Percentiles rank a stretch among this genome's conserved stretches.
phyloP scores from a whole-genome alignment of 176 grass and related monocot species.

The Paspalum vaginatum region DNA sequence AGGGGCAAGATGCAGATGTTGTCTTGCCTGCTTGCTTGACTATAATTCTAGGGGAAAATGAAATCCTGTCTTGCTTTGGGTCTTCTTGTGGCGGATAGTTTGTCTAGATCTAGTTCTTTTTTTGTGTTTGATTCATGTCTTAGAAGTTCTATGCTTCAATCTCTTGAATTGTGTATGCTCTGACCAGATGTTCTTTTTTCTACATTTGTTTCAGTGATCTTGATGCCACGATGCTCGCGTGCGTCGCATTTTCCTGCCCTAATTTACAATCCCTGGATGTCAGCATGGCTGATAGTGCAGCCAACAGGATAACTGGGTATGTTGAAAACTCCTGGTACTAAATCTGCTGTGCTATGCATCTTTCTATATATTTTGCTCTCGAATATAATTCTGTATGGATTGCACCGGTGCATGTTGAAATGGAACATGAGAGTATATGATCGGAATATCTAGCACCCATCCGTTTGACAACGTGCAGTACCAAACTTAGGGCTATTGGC shows the following conservation, averaged over 20 bases:
- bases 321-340: neutral
- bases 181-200: slow-evolving; percentile 37
- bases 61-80: neutral
- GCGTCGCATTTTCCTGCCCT: slow-evolving; percentile 83
- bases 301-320: slow-evolving; percentile 90
- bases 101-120: neutral
- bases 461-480: neutral
- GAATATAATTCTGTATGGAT: neutral
- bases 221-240: slow-evolving; percentile 76
- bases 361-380: slow-evolving; percentile 2
- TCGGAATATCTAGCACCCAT: neutral
- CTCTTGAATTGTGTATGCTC: neutral
- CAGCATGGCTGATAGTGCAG: slow-evolving; percentile 47
- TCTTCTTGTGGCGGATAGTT: neutral
- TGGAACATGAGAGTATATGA: neutral
- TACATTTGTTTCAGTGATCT: slow-evolving; percentile 71
- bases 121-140: neutral
- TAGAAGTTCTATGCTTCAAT: slow-evolving; percentile 8
- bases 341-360: neutral
- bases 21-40: neutral
- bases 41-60: neutral
- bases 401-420: neutral
- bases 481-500: neutral
- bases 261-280: slow-evolving; percentile 75
- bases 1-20: neutral